These are phyloP conservation scores for Hansenula anomala DNA, from an alignment of 1,139 yeast genomes.

Conservation along the genomic window DNA sequence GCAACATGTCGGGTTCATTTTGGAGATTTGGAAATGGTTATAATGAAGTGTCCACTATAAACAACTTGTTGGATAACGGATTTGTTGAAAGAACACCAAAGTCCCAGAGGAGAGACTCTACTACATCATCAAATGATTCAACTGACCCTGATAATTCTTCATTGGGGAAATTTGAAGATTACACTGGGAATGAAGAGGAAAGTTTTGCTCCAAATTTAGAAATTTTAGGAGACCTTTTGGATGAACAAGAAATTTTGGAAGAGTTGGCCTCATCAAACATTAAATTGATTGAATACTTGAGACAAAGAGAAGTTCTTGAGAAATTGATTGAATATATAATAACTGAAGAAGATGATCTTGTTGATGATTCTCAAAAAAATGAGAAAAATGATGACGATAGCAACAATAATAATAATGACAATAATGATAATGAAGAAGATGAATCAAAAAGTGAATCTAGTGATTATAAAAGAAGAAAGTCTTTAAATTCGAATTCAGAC, in stretches of 20 bases:
- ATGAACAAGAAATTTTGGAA: conserved; percentile 82
- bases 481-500: conserved; percentile 17
- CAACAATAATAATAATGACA: conserved; percentile 17
- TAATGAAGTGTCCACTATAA: conserved; percentile 69
- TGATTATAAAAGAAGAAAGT: conserved; percentile 10
- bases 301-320: conserved; percentile 66
- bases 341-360: conserved; percentile 34
- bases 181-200: conserved; percentile 19
- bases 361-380: conserved; percentile 9
- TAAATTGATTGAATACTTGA: conserved; percentile 70
- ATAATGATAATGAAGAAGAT: conserved; percentile 17
- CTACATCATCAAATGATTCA: conserved; percentile 20
- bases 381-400: conserved; percentile 20
- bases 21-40: conserved; percentile 92
- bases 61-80: conserved; percentile 52
- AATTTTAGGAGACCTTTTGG: conserved; percentile 63
- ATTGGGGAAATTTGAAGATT: conserved; percentile 20
- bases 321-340: conserved; percentile 67
- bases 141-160: conserved; percentile 17
- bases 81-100: conserved; percentile 41
- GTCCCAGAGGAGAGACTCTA: conserved; percentile 12
- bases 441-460: background rate
- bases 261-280: conserved; percentile 82
- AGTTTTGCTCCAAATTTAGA: conserved; percentile 30
- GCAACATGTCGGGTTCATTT: conserved; percentile 68